Evolutionary conservation across 345 rosid genomes (phyloP), one percentile per base, ranked within the genome.

Genomic region (Populus tremula): DNA sequence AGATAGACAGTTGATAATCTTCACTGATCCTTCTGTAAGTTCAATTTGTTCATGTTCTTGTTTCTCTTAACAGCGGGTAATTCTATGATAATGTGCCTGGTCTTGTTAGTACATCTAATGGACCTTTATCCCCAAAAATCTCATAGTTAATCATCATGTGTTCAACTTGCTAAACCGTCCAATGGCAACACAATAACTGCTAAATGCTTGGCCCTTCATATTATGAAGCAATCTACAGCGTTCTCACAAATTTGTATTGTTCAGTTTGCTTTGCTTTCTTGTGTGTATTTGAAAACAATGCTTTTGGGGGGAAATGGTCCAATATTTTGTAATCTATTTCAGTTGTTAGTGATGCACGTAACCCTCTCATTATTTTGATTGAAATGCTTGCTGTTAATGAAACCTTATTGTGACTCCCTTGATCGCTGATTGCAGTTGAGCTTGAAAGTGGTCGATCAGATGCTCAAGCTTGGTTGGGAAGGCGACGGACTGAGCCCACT

Each of bases 391-490:
- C 27, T 18, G 13, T n/a, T 27, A 27, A 18, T 39, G 21, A 50
- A 61, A 23, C 43, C 65, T 18, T 13, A 31, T 50, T 5, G 35
- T 67, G 70, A 67, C 25, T 53, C 35, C 36, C 67, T 63, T 31
- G 33, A 65, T 65, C 23, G 12, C 41, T 65, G 68, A 23, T 78
- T 85, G 85, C 91, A 93, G 98, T 88, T 92, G 87, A 96, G 98
- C 87, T 85, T 91, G 84, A 91, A 89, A 87, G 91, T 91, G 69
- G 97, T 93, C 79, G 97, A 96, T 85, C 98, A 89, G 59, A 93
- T 90, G 99, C 90, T 96, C 56, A 96, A 92, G 88, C 98, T 92
- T 79, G 97, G 99, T n/a, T 92, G 97, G 98, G 99, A 93, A 87
- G 97, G 98, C 31, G 92, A 91, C 5, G 92, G 90, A 72, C 84